Base-by-base conservation (phyloP, 1,139 yeast genomes). In the Pichiaceae sp. region DNA sequence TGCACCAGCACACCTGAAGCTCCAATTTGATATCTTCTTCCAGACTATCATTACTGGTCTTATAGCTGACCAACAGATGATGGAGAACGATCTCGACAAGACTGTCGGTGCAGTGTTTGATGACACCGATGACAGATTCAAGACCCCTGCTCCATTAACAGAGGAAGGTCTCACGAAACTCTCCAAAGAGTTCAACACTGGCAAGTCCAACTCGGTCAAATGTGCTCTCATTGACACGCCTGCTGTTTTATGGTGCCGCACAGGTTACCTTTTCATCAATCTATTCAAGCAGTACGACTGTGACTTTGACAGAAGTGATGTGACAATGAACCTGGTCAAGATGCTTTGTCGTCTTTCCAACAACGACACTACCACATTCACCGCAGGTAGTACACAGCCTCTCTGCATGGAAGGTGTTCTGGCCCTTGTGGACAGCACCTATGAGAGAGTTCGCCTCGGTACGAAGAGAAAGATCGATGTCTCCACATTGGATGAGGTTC, bases 321-420 rank as follows among this genome's bases (percentile, higher is more conserved):
- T 93, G 41, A 70, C 94, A n/a, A 72, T 71, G 18, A 74, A 75
- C 32, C 63, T 84, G 20, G 58, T 91, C 36, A 81, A 81, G 34
- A 75, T 81, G 38, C 66, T 93, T 38, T 78, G 95, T 43, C 72
- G 81, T 38, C 64, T 85, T 31, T 78, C 95, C 0, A 69, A 83
- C 34, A 93, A 96, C 0, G 94, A 85, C 49, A 72, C 87, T 17
- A 91, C 95, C 0, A 48, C 62, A 5, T 65, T 72, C 50, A 80
- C 95, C 0, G 84, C 96, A 0, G 85, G 83, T 28, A 80, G 76
- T 50, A 95, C 91, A 2, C 97, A 98, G 0, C 96, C 97, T 1
- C 71, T 89, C 9, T 91, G 97, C 52, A 65, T 91, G 34, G 97
- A 91, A 52, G 95, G 97, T 2, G 59, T 91, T 3, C 65, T 91